These are phyloP conservation scores for Syzygium oleosum DNA, from an alignment of 345 rosid species.

Conservation along the genomic window DNA sequence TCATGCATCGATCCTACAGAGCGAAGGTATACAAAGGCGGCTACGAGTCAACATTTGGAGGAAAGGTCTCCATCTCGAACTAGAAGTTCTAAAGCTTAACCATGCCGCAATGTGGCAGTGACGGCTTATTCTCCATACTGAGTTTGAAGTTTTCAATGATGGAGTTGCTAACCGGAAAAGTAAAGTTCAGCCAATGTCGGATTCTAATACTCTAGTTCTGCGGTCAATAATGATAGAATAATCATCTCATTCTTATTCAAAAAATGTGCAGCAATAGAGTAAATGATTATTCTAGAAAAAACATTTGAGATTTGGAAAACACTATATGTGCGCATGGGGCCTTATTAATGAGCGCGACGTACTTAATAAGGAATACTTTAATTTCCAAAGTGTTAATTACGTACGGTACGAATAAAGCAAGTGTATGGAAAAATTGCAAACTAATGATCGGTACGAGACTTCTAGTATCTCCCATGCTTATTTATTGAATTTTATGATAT, in stretches of 20 bases:
- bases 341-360: not conserved
- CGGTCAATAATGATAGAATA: not conserved
- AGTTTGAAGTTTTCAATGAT: not conserved
- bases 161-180: not conserved
- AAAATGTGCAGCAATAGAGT: not conserved
- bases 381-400: not conserved
- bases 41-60: not conserved
- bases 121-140: not conserved
- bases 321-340: not conserved
- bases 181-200: not conserved
- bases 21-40: not conserved
- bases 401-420: accelerated
- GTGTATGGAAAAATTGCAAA: not conserved
- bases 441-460: not conserved
- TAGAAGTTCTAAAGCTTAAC: not conserved
- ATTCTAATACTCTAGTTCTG: not conserved
- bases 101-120: not conserved
- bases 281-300: not conserved
- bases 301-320: not conserved
- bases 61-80: not conserved
- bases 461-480: not conserved
- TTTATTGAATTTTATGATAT: not conserved
- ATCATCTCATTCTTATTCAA: not conserved
- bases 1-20: not conserved
- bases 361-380: not conserved